Evolutionary conservation across 352 stramenopile genomes (phyloP).

Genomic region (Hyaloperonospora arabidopsidis): DNA sequence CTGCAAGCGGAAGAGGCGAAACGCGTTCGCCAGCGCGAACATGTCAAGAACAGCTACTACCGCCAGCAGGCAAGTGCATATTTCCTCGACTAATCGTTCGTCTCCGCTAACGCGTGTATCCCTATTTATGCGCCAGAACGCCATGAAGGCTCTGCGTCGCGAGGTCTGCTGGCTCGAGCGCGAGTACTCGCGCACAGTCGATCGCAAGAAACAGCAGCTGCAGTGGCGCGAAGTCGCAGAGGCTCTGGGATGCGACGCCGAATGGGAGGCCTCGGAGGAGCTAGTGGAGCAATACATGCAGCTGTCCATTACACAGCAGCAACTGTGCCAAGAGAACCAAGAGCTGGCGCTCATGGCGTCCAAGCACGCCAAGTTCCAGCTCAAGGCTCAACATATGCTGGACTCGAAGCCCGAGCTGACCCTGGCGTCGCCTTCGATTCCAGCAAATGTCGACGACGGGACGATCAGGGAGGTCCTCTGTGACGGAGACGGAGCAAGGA

Average conservation of each 20-base stretch:
- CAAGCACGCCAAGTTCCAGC: constrained; percentile 36
- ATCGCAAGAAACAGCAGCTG: constrained; percentile 18
- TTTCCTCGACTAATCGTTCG: background rate
- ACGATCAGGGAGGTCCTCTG: constrained; percentile 10
- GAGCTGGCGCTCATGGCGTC: constrained; percentile 35
- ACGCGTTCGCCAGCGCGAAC: constrained; percentile 50
- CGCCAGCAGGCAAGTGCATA: constrained; percentile 24
- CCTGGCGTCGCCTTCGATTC: constrained; percentile 6
- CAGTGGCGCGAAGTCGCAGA: constrained; percentile 14
- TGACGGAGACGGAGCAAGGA: constrained; percentile 7
- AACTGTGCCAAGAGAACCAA: constrained; percentile 43
- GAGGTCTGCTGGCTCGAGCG: constrained; percentile 29
- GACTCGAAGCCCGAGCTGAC: constrained; percentile 25
- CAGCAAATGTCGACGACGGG: constrained; percentile 9
- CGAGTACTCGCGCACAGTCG: constrained; percentile 26
- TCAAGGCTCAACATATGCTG: constrained; percentile 31
- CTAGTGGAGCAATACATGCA: constrained; percentile 44
- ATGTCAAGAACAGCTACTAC: constrained; percentile 48
- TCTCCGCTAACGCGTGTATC: constrained; percentile 8
- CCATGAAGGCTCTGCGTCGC: constrained; percentile 30
- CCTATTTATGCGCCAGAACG: constrained; percentile 17
- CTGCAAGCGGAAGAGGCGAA: constrained; percentile 16
- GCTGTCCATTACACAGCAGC: constrained; percentile 41
- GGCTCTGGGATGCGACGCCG: constrained; percentile 8
- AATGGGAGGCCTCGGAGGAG: constrained; percentile 12